Conservation (phyloP, 352 stramenopile species). For the Phytophthora sansomeana region DNA sequence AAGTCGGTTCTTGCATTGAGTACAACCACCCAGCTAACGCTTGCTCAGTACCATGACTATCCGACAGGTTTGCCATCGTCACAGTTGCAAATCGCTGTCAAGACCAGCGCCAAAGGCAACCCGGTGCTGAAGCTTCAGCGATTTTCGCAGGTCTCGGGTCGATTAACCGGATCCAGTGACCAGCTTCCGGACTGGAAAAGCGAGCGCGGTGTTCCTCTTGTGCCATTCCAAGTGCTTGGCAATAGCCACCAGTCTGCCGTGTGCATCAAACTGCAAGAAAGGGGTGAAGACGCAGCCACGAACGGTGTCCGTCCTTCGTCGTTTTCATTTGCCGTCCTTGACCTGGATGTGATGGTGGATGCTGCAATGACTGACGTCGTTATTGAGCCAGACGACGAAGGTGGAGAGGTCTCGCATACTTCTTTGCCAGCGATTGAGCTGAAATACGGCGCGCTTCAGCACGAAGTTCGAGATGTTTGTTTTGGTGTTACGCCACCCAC, state of each 20-base stretch:
- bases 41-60: slow-evolving; percentile 80
- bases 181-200: slow-evolving; percentile 73
- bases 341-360: slow-evolving; percentile 32
- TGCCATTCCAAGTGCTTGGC: slow-evolving; percentile 55
- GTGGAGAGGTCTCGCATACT: slow-evolving; percentile 6
- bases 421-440: slow-evolving; percentile 37
- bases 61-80: slow-evolving; percentile 46
- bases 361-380: slow-evolving; percentile 17
- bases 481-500: slow-evolving; percentile 42
- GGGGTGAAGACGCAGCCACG: slow-evolving; percentile 23
- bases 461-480: slow-evolving; percentile 70
- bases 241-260: slow-evolving; percentile 53
- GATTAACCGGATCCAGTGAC: slow-evolving; percentile 36
- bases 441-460: slow-evolving; percentile 32
- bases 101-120: slow-evolving; percentile 24
- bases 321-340: slow-evolving; percentile 60
- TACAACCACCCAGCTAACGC: slow-evolving; percentile 50
- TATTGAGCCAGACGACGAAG: slow-evolving; percentile 38
- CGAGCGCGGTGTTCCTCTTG: slow-evolving; percentile 51
- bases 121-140: slow-evolving; percentile 58
- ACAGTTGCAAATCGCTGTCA: slow-evolving; percentile 53
- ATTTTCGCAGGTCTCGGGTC: slow-evolving; percentile 56
- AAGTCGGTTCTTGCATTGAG: slow-evolving; percentile 25
- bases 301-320: slow-evolving; percentile 6
- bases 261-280: slow-evolving; percentile 63